Conservation (phyloP, 257 asterid genomes). For the Oldenlandia corymbosa region DNA sequence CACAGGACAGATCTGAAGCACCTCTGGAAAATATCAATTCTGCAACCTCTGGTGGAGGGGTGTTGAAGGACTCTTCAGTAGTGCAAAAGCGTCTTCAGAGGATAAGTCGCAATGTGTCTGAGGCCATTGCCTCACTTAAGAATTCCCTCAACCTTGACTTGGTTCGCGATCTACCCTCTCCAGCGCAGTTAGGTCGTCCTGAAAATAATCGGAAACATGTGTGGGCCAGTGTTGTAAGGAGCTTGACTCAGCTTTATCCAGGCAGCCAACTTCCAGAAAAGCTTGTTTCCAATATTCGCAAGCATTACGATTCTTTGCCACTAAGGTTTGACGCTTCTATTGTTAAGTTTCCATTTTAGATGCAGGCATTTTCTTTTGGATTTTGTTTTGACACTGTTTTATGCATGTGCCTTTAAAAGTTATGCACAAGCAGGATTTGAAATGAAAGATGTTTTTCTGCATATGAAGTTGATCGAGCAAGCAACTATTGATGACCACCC, state of each 20-base stretch:
- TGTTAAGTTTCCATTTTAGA: not conserved
- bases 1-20: conserved; percentile 77
- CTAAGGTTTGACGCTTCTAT: conserved; percentile 45
- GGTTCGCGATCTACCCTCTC: conserved; percentile 46
- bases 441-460: conserved; percentile 95
- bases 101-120: conserved; percentile 83
- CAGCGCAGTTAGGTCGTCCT: conserved; percentile 31
- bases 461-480: conserved; percentile 85
- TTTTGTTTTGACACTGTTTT: conserved; percentile 1
- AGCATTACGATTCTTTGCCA: conserved; percentile 93
- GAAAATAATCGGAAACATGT: conserved; percentile 66
- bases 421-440: conserved; percentile 90
- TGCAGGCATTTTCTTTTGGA: not conserved
- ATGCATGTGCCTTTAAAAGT: conserved; percentile 32
- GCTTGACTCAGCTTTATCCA: conserved; percentile 93
- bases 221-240: conserved; percentile 84
- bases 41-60: conserved; percentile 26
- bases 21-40: conserved; percentile 36
- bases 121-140: conserved; percentile 84
- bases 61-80: conserved; percentile 58
- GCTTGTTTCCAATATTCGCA: conserved; percentile 82
- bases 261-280: conserved; percentile 96
- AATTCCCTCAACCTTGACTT: conserved; percentile 75
- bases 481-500: conserved; percentile 73
- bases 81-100: conserved; percentile 77